These are phyloP conservation scores for Xylariaceae sp. DNA, from an alignment of 2,329 filamentous ascomycete genomes.

Conservation along the genomic window DNA sequence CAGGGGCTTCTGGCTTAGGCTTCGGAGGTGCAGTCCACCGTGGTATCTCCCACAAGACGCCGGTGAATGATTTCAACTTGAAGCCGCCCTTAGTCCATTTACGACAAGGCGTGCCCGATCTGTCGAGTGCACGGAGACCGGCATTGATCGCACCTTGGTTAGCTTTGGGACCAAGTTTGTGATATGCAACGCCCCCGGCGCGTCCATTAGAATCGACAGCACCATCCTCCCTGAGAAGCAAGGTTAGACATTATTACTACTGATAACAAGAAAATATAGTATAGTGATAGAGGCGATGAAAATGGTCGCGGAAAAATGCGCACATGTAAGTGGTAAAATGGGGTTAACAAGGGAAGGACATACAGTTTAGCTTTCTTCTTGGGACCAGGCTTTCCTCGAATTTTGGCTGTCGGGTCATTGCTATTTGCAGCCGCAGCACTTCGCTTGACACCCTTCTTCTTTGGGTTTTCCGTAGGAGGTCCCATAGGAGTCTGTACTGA, in stretches of 20 bases:
- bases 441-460: constrained; percentile 73
- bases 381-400: constrained; percentile 82
- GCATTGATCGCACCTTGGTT: constrained; percentile 98
- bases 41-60: constrained; percentile 26
- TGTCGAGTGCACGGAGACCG: constrained; percentile 86
- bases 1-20: constrained; percentile 43
- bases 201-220: constrained; percentile 55
- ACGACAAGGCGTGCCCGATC: constrained; percentile 85
- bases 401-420: constrained; percentile 55
- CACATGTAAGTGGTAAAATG: neutral
- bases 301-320: neutral
- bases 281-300: neutral
- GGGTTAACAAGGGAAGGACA: constrained; percentile 41
- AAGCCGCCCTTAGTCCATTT: constrained; percentile 85
- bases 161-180: constrained; percentile 92
- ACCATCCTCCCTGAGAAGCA: constrained; percentile 52
- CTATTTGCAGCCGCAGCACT: constrained; percentile 62
- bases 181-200: constrained; percentile 49
- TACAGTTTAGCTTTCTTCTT: constrained; percentile 97
- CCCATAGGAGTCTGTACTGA: constrained; percentile 55
- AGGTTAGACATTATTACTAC: neutral
- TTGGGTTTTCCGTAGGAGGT: constrained; percentile 57
- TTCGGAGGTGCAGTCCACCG: constrained; percentile 57
- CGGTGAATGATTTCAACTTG: constrained; percentile 76
- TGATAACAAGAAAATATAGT: neutral